A percentile compares a stretch with the other conserved stretches of the same genome.
These are phyloP conservation scores for Rutstroemia sp. DNA, from an alignment of 2,329 filamentous ascomycete species.

Conservation along the genomic window DNA sequence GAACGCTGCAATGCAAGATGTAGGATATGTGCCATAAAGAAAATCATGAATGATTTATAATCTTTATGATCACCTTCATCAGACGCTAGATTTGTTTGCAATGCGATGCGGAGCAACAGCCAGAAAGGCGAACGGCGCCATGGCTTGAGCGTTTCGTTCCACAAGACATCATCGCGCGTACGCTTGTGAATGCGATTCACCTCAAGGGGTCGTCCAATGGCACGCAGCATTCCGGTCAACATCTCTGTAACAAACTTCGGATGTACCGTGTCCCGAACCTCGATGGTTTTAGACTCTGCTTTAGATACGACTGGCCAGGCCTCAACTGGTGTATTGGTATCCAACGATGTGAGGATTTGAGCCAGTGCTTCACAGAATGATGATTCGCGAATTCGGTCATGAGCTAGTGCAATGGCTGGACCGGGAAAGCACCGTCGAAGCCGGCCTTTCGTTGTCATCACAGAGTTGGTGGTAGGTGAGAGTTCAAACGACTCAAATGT, in stretches of 20 bases:
- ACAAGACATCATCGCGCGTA: constrained; percentile 48
- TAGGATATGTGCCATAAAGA: constrained; percentile 36
- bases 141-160: constrained; percentile 28
- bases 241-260: constrained; percentile 46
- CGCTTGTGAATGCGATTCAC: constrained; percentile 38
- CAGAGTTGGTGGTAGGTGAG: constrained; percentile 32
- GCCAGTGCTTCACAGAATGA: too few species aligned
- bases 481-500: constrained; percentile 39
- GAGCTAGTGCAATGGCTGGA: constrained; percentile 29
- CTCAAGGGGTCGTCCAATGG: constrained; percentile 29
- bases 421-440: constrained; percentile 39
- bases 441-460: constrained; percentile 33
- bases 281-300: too few species aligned
- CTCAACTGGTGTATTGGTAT: too few species aligned
- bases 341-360: constrained; percentile 22
- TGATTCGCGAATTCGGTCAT: too few species aligned
- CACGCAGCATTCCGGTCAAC: constrained; percentile 36
- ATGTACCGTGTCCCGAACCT: too few species aligned
- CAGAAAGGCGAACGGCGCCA: constrained; percentile 49
- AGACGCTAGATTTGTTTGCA: constrained; percentile 38
- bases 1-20: constrained; percentile 11
- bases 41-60: constrained; percentile 47
- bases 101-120: constrained; percentile 45
- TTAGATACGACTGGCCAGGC: too few species aligned
- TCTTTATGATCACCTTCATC: too few species aligned